Conservation (phyloP, 345 rosid species). For the Adansonia digitata region DNA sequence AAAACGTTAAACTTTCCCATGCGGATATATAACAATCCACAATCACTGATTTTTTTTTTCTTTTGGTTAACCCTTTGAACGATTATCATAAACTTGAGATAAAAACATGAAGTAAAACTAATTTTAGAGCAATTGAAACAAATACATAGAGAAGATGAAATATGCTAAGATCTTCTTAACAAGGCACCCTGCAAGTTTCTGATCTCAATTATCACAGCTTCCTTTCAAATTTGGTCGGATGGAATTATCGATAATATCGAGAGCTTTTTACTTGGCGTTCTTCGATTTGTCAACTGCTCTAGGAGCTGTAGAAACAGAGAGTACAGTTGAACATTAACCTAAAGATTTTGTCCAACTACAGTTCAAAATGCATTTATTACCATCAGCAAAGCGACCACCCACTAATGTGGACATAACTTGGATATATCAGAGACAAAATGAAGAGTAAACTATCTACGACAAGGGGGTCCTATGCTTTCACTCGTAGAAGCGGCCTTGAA, state of each 20-base stretch:
- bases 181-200: not conserved
- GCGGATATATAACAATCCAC: not conserved
- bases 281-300: constrained; percentile 56
- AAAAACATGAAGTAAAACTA: constrained; percentile 13
- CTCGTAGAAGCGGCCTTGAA: not conserved
- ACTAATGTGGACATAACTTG: not conserved
- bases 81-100: constrained; percentile 10
- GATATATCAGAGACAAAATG: not conserved
- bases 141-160: not conserved
- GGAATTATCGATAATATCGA: not conserved
- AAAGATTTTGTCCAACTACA: not conserved
- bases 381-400: too few relatives aligned
- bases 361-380: not conserved
- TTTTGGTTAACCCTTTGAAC: constrained; percentile 3
- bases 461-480: not conserved
- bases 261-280: constrained; percentile 25
- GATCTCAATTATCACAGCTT: constrained; percentile 1
- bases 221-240: not conserved
- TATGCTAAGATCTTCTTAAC: not conserved
- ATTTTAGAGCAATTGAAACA: constrained; percentile 16
- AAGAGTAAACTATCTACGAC: not conserved
- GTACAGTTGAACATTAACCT: not conserved
- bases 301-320: constrained; percentile 42
- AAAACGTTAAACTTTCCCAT: constrained; percentile 1
- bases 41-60: constrained; percentile 1